Conservation (phyloP, 208 protist species). For the Porcisia hertigi region DNA sequence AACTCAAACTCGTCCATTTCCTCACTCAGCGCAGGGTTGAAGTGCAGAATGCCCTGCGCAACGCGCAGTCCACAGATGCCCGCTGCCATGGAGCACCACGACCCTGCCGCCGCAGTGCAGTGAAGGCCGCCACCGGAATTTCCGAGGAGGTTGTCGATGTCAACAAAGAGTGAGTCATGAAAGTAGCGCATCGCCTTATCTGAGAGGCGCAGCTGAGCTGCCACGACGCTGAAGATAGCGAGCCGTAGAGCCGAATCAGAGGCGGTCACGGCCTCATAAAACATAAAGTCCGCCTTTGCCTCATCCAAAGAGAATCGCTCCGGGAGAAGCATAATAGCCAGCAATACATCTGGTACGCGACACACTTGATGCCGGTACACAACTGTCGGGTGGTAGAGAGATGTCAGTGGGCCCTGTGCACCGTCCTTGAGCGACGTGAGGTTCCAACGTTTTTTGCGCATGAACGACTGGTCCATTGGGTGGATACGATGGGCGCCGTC, state of each 20-base stretch:
- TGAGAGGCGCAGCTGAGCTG: slow-evolving; percentile 55
- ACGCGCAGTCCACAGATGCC: slow-evolving; percentile 88
- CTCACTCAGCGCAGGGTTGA: slow-evolving; percentile 79
- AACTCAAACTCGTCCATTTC: slow-evolving; percentile 83
- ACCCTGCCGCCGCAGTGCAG: slow-evolving; percentile 69
- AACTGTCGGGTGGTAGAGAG: slow-evolving; percentile 79
- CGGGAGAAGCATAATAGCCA: slow-evolving; percentile 78
- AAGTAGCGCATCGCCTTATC: slow-evolving; percentile 72
- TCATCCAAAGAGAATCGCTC: slow-evolving; percentile 82
- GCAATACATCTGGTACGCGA: slow-evolving; percentile 80
- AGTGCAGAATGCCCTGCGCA: slow-evolving; percentile 72
- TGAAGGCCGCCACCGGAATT: slow-evolving; percentile 82
- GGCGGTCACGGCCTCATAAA: slow-evolving; percentile 87
- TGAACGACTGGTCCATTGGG: slow-evolving; percentile 86
- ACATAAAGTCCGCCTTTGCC: slow-evolving; percentile 75
- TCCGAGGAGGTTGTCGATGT: slow-evolving; percentile 77
- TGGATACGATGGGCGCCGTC: slow-evolving; percentile 82
- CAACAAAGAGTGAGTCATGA: slow-evolving; percentile 54
- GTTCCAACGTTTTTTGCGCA: slow-evolving; percentile 84
- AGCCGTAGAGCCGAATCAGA: slow-evolving; percentile 74
- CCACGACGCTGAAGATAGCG: slow-evolving; percentile 77
- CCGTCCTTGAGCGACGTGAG: slow-evolving; percentile 59
- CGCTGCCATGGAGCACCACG: slow-evolving; percentile 75
- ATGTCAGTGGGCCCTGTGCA: slow-evolving; percentile 41
- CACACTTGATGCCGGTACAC: slow-evolving; percentile 89